Percentiles rank a stretch among this genome's conserved stretches.
These are phyloP conservation scores for Colletotrichum lindemuthianum DNA, from an alignment of 2,329 filamentous ascomycete species.

Conservation along the genomic window DNA sequence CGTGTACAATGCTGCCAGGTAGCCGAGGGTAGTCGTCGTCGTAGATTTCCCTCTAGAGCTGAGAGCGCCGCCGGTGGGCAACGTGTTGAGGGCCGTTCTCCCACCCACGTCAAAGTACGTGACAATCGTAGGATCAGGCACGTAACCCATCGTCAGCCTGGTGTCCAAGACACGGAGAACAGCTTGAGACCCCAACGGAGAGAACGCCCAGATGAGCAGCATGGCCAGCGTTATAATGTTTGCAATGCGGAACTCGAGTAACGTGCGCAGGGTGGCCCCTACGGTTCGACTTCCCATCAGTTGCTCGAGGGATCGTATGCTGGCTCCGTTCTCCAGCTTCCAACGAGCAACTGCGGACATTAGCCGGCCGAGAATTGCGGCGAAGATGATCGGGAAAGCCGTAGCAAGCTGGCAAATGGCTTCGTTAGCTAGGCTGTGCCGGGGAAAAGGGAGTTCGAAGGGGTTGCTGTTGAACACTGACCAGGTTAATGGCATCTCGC, in stretches of 20 bases:
- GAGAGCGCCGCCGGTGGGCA: background rate
- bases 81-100: background rate
- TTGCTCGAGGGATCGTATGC: slow-evolving; percentile 42
- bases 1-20: slow-evolving; percentile 26
- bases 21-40: background rate
- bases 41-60: background rate
- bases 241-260: slow-evolving; percentile 40
- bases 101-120: background rate
- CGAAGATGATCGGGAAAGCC: slow-evolving; percentile 45
- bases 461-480: too few species aligned
- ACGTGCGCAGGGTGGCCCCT: slow-evolving; percentile 40
- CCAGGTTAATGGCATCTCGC: too few species aligned
- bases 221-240: slow-evolving; percentile 40
- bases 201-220: slow-evolving; percentile 43
- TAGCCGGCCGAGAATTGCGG: slow-evolving; percentile 41
- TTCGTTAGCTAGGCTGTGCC: too few species aligned
- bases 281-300: slow-evolving; percentile 45
- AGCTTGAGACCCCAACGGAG: slow-evolving; percentile 43
- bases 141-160: background rate
- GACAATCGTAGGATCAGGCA: background rate
- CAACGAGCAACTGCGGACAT: slow-evolving; percentile 40
- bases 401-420: slow-evolving; percentile 29
- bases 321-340: slow-evolving; percentile 42
- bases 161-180: slow-evolving; percentile 36
- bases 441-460: too few species aligned